Evolutionary conservation across 2,329 filamentous ascomycete genomes (phyloP), one percentile per base, ranked within the genome.

Genomic region (Penicillium nordicum): DNA sequence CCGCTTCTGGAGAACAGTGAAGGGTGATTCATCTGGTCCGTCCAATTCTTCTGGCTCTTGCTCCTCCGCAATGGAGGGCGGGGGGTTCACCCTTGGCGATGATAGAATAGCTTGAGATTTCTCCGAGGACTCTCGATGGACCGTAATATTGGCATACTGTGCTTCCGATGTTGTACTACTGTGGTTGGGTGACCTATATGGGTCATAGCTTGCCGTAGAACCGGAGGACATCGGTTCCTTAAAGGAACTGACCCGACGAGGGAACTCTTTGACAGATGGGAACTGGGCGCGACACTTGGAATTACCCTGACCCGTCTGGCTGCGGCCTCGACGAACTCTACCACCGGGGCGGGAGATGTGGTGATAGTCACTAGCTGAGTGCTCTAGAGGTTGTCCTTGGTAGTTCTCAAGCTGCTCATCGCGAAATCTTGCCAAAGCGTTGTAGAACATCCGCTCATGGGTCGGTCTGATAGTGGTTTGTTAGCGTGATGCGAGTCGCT

Each of bases 401-500:
- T 94, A 97, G 68, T 96, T 90, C 70, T 97, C 92, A 1, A 96
- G 75, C 64, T 94, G 88, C 60, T 90, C 86, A 61, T 96, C 87
- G 43, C 90, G 84, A 71, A 96, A 95, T 71, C 88, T 88, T 62
- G 88, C 76, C 8, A 99, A 82, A 21, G 95, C 83, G 74, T 86
- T 88, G 73, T 97, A 99, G 73, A 97, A 97, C 63, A 93, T 82
- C 69, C 96, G 96, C 70, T 97, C 92, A 53, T 96, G 90, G 62
- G 96, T 97, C 5, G 84, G 80, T 61, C 89, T 93, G 57, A 11
- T 53, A 47, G 11, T 3, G 7, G 43, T 50, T 30, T 29, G 29
- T 60, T 49, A 50, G 40, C 16, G 18, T 21, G 37, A n/a, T 29
- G 21, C 1, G 12, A 4, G 23, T 9, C 14, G 5, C 5, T 6